Evolutionary conservation across 208 protist genomes (phyloP).

Genomic region (Leishmania major): DNA sequence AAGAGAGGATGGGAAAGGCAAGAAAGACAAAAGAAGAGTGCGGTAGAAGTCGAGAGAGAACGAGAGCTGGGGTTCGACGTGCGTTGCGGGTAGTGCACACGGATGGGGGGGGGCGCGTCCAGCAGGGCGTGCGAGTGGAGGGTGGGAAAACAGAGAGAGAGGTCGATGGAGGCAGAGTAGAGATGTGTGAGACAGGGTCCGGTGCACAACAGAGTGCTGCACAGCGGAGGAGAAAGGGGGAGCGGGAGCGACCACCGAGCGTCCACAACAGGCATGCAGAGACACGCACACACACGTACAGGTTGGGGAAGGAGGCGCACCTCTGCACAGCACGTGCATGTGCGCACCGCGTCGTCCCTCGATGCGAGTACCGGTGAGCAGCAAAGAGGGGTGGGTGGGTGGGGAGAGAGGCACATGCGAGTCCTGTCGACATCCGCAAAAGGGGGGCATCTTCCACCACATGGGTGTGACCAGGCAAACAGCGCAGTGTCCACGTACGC

Average conservation of each 20-base stretch:
- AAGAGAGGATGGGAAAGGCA: background rate
- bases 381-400: background rate
- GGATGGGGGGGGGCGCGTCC: background rate
- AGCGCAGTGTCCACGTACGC: background rate
- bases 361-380: background rate
- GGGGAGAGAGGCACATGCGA: background rate
- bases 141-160: background rate
- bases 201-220: background rate
- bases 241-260: background rate
- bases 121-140: background rate
- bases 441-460: background rate
- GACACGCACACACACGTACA: background rate
- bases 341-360: background rate
- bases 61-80: background rate
- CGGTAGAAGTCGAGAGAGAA: background rate
- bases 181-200: background rate
- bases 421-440: background rate
- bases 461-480: background rate
- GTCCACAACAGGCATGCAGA: background rate
- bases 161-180: background rate
- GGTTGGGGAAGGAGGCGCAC: background rate
- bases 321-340: background rate
- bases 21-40: background rate
- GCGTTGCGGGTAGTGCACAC: background rate
- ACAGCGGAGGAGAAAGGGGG: background rate